phyloP scores from a whole-genome alignment of 208 protist genomes.

The Wallacemonas sp. region DNA sequence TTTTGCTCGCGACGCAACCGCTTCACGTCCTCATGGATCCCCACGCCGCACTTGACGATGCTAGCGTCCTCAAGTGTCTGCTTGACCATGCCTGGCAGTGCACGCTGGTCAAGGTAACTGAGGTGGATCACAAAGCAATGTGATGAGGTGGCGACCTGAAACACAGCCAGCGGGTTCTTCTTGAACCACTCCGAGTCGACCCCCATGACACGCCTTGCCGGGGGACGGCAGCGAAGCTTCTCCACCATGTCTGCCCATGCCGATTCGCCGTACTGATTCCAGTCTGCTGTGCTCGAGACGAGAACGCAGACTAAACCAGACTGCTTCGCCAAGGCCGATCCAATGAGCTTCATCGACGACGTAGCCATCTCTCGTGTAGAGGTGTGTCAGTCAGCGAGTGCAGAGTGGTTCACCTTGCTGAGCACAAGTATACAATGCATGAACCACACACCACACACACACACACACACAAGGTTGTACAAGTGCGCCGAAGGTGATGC shows the following conservation, averaged over 20 bases:
- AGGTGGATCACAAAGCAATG: constrained; percentile 71
- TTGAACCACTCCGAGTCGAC: constrained; percentile 60
- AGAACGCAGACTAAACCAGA: constrained; percentile 21
- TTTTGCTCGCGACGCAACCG: constrained; percentile 34
- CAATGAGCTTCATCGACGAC: constrained; percentile 12
- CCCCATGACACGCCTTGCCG: constrained; percentile 28
- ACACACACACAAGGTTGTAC: too few species aligned
- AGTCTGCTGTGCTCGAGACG: constrained; percentile 22
- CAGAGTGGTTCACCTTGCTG: not conserved
- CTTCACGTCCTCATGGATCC: constrained; percentile 31
- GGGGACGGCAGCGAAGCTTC: constrained; percentile 14
- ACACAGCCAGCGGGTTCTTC: constrained; percentile 36
- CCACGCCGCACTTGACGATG: constrained; percentile 56
- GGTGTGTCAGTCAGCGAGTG: not conserved
- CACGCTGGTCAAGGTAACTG: constrained; percentile 31
- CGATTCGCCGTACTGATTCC: constrained; percentile 20
- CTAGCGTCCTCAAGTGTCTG: constrained; percentile 19
- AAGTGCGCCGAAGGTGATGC: too few species aligned
- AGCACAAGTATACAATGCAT: not conserved
- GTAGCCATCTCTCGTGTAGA: too few species aligned
- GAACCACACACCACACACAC: too few species aligned
- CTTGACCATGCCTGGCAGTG: constrained; percentile 24
- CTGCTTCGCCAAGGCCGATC: constrained; percentile 15
- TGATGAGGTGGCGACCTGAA: constrained; percentile 50
- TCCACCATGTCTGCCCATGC: constrained; percentile 46